phyloP scores from a whole-genome alignment of 208 protist genomes.

The Borovskyia barvae region DNA sequence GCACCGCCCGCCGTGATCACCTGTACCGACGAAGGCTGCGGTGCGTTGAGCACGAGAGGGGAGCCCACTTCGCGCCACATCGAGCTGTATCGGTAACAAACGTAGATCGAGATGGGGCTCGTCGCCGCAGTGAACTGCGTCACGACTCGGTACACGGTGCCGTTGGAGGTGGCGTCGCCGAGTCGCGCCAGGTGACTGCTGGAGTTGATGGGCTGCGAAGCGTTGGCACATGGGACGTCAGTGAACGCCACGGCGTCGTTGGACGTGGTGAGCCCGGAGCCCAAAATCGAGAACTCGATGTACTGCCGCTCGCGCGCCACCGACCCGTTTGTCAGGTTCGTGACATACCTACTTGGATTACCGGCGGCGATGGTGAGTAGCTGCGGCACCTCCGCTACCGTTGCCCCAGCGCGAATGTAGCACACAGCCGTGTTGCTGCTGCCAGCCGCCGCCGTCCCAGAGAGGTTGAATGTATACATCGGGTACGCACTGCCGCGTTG shows the following conservation, averaged over 20 bases:
- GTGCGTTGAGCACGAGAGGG: constrained; percentile 35
- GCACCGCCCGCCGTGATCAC: constrained; percentile 27
- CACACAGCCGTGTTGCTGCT: constrained; percentile 62
- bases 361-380: constrained; percentile 42
- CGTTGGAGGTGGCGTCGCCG: constrained; percentile 27
- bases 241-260: constrained; percentile 70
- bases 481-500: constrained; percentile 39
- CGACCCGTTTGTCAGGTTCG: constrained; percentile 26
- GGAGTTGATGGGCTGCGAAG: constrained; percentile 25
- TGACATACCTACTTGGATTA: constrained; percentile 73
- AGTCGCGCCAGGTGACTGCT: constrained; percentile 41
- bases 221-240: constrained; percentile 45
- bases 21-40: constrained; percentile 38
- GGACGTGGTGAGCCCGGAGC: constrained; percentile 35
- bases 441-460: constrained; percentile 23
- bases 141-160: constrained; percentile 46
- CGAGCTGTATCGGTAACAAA: constrained; percentile 55
- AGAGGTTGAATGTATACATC: constrained; percentile 54
- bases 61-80: constrained; percentile 70
- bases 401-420: constrained; percentile 61
- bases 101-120: constrained; percentile 32
- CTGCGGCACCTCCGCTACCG: constrained; percentile 86
- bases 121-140: constrained; percentile 52
- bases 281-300: constrained; percentile 60
- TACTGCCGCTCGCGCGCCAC: constrained; percentile 65